Evolutionary conservation across 805 yeast genomes (phyloP).

Genomic region (Lipomyces sp.): DNA sequence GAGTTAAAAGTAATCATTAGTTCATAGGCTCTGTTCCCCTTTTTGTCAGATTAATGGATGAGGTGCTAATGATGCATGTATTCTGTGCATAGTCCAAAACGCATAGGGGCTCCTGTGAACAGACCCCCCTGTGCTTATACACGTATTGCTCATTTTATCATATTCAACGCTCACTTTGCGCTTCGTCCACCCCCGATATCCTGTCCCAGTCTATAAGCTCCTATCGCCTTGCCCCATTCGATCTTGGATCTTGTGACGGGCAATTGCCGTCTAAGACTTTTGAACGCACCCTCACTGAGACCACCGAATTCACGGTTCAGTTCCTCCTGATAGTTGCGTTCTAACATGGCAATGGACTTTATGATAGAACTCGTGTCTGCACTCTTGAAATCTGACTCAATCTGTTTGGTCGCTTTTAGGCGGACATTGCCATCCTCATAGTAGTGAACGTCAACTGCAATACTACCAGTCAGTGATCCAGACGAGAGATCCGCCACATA

Average conservation of each 20-base stretch:
- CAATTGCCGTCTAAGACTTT: conserved; percentile 82
- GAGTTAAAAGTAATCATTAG: neutral
- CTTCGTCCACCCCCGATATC: conserved; percentile 54
- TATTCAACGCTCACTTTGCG: neutral
- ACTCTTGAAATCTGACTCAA: conserved; percentile 30
- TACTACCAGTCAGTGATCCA: conserved; percentile 54
- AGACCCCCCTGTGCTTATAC: neutral
- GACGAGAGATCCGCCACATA: conserved; percentile 53
- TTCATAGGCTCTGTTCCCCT: neutral
- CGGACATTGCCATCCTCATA: conserved; percentile 96
- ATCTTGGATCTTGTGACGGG: conserved; percentile 91
- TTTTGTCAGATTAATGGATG: neutral
- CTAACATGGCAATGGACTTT: conserved; percentile 58
- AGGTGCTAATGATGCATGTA: neutral
- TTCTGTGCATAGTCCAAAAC: neutral
- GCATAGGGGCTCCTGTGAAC: neutral
- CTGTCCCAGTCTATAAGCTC: conserved; percentile 83
- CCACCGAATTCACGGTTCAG: conserved; percentile 67
- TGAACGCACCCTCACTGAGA: conserved; percentile 81
- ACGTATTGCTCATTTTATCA: neutral
- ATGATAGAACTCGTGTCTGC: conserved; percentile 45
- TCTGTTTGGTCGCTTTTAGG: conserved; percentile 55
- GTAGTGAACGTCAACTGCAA: conserved; percentile 80
- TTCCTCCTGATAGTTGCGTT: conserved; percentile 61
- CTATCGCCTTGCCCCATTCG: conserved; percentile 94